Conservation (phyloP, 2,329 filamentous ascomycete genomes). For the Penicillium nordicum region DNA sequence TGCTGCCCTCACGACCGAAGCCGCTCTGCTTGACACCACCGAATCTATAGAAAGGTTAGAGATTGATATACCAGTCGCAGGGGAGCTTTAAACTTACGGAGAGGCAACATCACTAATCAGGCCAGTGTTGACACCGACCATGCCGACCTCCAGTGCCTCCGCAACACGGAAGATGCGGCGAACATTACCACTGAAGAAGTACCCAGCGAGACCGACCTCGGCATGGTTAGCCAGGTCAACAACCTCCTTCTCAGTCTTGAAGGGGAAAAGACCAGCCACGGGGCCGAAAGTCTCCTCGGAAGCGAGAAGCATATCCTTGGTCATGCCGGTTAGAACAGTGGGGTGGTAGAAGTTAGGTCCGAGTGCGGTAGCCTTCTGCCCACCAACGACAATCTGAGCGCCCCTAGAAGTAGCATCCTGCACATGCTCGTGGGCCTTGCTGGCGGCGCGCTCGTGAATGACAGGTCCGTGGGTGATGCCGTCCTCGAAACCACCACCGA, state of each 20-base stretch:
- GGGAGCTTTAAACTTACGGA: slow-evolving; percentile 38
- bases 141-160: slow-evolving; percentile 53
- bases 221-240: slow-evolving; percentile 75
- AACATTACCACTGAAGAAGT: slow-evolving; percentile 75
- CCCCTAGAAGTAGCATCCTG: slow-evolving; percentile 75
- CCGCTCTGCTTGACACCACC: slow-evolving; percentile 81
- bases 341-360: slow-evolving; percentile 86
- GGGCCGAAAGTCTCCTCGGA: slow-evolving; percentile 94
- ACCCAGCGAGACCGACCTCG: slow-evolving; percentile 86
- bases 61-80: not conserved
- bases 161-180: slow-evolving; percentile 59
- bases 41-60: slow-evolving; percentile 49
- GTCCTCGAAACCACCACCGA: slow-evolving; percentile 46
- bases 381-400: slow-evolving; percentile 70
- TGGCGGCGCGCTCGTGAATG: slow-evolving; percentile 75
- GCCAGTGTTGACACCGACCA: slow-evolving; percentile 68
- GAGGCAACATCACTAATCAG: slow-evolving; percentile 53
- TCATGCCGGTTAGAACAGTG: slow-evolving; percentile 87
- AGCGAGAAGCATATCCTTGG: slow-evolving; percentile 75
- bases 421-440: slow-evolving; percentile 77
- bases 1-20: slow-evolving; percentile 74
- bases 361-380: slow-evolving; percentile 67
- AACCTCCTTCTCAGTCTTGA: slow-evolving; percentile 85
- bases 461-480: slow-evolving; percentile 49
- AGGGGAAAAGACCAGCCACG: slow-evolving; percentile 83